Percentiles rank a stretch among this genome's conserved stretches.
phyloP scores from a whole-genome alignment of 2,329 filamentous ascomycete species.

The Trichoderma brevicompactum region DNA sequence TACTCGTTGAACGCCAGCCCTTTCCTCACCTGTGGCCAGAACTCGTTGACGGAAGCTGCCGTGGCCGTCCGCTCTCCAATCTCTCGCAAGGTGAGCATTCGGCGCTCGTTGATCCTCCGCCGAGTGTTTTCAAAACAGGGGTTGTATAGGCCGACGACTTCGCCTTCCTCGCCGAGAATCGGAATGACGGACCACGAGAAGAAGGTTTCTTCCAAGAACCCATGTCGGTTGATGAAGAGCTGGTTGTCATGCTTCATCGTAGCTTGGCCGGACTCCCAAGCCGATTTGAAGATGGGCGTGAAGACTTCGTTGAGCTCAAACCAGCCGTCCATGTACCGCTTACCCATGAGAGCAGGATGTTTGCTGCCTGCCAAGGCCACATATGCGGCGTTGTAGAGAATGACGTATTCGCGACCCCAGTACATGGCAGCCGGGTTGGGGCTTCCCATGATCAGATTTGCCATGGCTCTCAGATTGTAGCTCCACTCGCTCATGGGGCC shows the following conservation, averaged over 20 bases:
- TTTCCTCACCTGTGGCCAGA: constrained; percentile 72
- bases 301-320: constrained; percentile 75
- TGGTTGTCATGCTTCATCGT: constrained; percentile 85
- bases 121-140: constrained; percentile 81
- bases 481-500: constrained; percentile 78
- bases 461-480: constrained; percentile 73
- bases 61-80: constrained; percentile 75
- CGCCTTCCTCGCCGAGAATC: constrained; percentile 73
- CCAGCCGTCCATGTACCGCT: constrained; percentile 71
- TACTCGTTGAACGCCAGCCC: constrained; percentile 74
- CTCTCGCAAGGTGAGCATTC: constrained; percentile 78
- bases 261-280: constrained; percentile 71
- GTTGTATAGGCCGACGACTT: constrained; percentile 77
- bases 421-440: constrained; percentile 78
- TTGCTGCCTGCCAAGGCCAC: constrained; percentile 74
- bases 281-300: constrained; percentile 68
- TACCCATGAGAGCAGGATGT: constrained; percentile 76
- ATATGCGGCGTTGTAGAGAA: constrained; percentile 76
- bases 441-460: constrained; percentile 79
- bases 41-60: constrained; percentile 72
- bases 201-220: constrained; percentile 77
- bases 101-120: constrained; percentile 75
- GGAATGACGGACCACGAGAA: constrained; percentile 85
- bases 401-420: constrained; percentile 72
- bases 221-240: constrained; percentile 70